Base-by-base conservation (phyloP, 2,329 filamentous ascomycete species). In the Arthrobotrys iridis region DNA sequence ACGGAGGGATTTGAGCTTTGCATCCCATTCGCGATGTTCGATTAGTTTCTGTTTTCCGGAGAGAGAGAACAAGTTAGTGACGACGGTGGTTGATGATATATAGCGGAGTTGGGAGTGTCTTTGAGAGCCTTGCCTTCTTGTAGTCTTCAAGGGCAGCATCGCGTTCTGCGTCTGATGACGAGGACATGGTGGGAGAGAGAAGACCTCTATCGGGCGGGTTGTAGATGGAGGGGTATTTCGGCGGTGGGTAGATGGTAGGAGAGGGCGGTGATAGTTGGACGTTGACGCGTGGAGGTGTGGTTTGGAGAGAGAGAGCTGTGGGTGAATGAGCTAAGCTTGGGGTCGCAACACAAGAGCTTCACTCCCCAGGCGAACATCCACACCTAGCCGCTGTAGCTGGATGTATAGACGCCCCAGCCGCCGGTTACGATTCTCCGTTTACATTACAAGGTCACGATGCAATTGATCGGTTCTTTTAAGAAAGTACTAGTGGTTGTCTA, bases 1-100 rank as follows among this genome's bases (percentile, higher is more conserved):
- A 77, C 95, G 92, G 80, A 99, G 85, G 62, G 90, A 88, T 86
- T 98, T 99, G 77, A 99, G 88, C 87, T 98, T 99, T 60, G 94
- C 91, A 84, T 99, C 96, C 93, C 93, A 98, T 87, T 99, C 95
- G 84, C 96, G 89, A 80, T 96, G 96, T 84, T 99, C 94, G 81
- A 97, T 87, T 80, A 94, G 87, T 85, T 79, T 77, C 76, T 71
- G 13, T 22, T n/a, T 46, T 24, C 13, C 26, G 40, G 6, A 57
- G 26, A 37, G 41, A n/a, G 28, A 40, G 66, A 3, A n/a, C n/a
- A n/a, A 26, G 46, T 33, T 63, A 77, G 60, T 20, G 33, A 15
- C 26, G 60, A 15, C n/a, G 26, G 35, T 15, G 43, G 11, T n/a
- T 33, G n/a, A 33, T n/a, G n/a, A n/a, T n/a, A n/a, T n/a, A n/a